Percentiles rank a stretch among this genome's conserved stretches.
phyloP scores from a whole-genome alignment of 208 protist genomes.

The Trypanosoma melophagium region DNA sequence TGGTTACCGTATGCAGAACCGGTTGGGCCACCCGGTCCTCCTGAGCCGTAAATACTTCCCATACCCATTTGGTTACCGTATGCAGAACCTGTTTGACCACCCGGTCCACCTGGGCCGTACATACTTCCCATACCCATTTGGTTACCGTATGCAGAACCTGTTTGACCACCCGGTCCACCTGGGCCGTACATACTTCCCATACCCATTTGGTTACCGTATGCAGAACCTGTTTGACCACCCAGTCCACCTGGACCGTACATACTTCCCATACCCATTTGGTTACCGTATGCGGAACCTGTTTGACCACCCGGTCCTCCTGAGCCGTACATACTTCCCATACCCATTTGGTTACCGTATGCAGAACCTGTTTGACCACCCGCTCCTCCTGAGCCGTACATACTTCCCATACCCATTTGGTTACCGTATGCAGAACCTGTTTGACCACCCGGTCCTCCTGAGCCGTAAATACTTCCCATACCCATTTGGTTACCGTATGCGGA shows the following conservation, averaged over 20 bases:
- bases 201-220: neutral
- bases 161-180: slow-evolving; percentile 7
- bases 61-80: slow-evolving; percentile 27
- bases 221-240: neutral
- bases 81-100: slow-evolving; percentile 15
- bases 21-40: slow-evolving; percentile 26
- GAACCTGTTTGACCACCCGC: no score
- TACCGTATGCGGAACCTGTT: slow-evolving; percentile 40
- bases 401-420: slow-evolving; percentile 25
- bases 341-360: slow-evolving; percentile 1
- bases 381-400: no score
- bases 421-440: slow-evolving; percentile 46
- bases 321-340: slow-evolving; percentile 29
- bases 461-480: slow-evolving; percentile 36
- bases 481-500: neutral
- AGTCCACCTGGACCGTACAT: neutral
- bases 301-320: neutral
- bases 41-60: slow-evolving; percentile 29
- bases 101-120: slow-evolving; percentile 14
- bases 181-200: slow-evolving; percentile 40
- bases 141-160: slow-evolving; percentile 45
- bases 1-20: no score
- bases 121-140: slow-evolving; percentile 21
- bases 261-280: neutral
- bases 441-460: slow-evolving; percentile 7